Evolutionary conservation across 2,329 filamentous ascomycete genomes (phyloP).

Genomic region (Rugonectria rugulosa): DNA sequence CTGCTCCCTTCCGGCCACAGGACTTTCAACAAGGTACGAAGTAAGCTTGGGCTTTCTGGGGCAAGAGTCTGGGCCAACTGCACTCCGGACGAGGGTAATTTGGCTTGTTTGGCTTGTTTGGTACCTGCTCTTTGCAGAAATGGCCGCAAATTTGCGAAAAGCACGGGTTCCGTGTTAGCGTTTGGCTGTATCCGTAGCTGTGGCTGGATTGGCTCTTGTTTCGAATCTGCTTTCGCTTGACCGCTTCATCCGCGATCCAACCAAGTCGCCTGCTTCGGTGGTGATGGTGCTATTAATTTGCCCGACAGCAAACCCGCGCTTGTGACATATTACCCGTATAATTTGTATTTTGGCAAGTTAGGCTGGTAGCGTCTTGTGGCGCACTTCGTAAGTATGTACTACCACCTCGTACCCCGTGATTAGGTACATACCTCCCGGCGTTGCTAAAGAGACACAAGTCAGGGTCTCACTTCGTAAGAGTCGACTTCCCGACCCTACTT

Average conservation of each 20-base stretch:
- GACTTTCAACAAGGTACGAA: too few species aligned
- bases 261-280: not conserved
- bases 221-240: slow-evolving; percentile 2
- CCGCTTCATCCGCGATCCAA: slow-evolving; percentile 9
- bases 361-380: too few species aligned
- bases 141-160: not conserved
- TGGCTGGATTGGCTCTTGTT: slow-evolving; percentile 14
- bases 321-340: slow-evolving; percentile 3
- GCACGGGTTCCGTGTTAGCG: not conserved
- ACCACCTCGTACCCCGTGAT: slow-evolving; percentile 5
- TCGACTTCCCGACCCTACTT: slow-evolving; percentile 11
- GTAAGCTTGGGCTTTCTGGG: too few species aligned
- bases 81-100: too few species aligned
- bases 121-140: slow-evolving; percentile 8
- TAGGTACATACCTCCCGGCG: not conserved
- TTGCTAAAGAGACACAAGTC: not conserved
- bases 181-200: slow-evolving; percentile 9
- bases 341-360: not conserved
- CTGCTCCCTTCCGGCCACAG: too few species aligned
- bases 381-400: slow-evolving; percentile 4
- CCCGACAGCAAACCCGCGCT: not conserved
- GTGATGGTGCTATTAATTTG: not conserved
- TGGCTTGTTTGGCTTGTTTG: too few species aligned
- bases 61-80: slow-evolving; percentile 6
- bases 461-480: slow-evolving; percentile 9